Base-by-base conservation (phyloP, 306 rosid species). In the Casuarina glauca region DNA sequence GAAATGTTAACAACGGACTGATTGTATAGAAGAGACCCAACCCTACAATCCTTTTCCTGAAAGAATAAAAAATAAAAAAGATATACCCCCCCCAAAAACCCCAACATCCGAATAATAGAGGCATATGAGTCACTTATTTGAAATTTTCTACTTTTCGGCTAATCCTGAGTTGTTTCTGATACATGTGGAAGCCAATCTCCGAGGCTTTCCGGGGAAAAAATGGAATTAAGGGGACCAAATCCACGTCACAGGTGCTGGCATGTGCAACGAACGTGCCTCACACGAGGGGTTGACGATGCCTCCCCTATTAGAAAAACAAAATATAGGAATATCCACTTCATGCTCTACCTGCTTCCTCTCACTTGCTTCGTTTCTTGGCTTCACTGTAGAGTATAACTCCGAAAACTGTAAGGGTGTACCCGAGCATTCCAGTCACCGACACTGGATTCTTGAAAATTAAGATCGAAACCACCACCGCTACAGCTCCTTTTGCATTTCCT, bases 401-500 rank as follows among this genome's bases (percentile, higher is more conserved):
- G 5, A 86, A 38, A 26, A 96, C 99, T 6, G 99, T 93, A 70
- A 96, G 98, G 5, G 96, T 63, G 75, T 96, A 96, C 69, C 99
- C 99, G 74, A 90, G 77, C 99, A 96, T 96, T 83, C 99, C 99
- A 2, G 99, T 93, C 76, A 96, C 99, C 2, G 99, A 96, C 8
- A 96, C 99, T 5, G 99, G 99, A 79, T 96, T 96, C 85, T 89
- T 91, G 72, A 96, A 96, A 70, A 96, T 96, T 68, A 93, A 86
- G 76, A 96, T 96, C 10, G 99, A 96, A 81, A 96, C 93, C 73
- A 96, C 99, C 54, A 96, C 99, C 10, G 99, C 99, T 51, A 93
- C 99, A 45, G 99, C 99, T 11, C 99, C 99, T 82, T 96, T 96
- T 39, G 99, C 99, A 85, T 96, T 96, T 78, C 99, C 99, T 12